A percentile compares a stretch with the other conserved stretches of the same genome.
These are phyloP conservation scores for Fusarium vanettenii DNA, from an alignment of 2,329 filamentous ascomycete species.

Conservation along the genomic window DNA sequence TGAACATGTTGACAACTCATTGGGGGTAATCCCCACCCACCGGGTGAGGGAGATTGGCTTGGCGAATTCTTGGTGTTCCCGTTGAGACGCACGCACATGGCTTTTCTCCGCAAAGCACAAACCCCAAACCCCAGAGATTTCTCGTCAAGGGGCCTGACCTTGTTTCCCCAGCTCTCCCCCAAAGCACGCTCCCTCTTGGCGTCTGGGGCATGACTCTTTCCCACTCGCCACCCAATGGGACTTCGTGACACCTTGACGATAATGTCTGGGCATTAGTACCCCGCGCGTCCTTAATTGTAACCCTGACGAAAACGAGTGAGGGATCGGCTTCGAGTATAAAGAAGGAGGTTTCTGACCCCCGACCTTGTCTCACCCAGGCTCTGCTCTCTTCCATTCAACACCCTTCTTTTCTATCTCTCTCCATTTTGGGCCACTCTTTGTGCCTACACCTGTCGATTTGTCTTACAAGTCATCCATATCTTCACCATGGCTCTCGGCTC, in stretches of 20 bases:
- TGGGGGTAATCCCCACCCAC: neutral
- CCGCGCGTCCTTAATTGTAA: neutral
- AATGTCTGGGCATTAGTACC: conserved; percentile 3
- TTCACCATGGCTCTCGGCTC: neutral
- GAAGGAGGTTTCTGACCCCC: neutral
- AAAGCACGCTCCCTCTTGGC: conserved; percentile 1
- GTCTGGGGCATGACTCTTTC: conserved; percentile 2
- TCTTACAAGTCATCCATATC: neutral
- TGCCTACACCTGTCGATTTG: neutral
- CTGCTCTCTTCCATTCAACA: neutral
- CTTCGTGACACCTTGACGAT: neutral
- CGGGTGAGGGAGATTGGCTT: neutral
- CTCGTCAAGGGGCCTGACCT: neutral
- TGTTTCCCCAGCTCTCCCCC: conserved; percentile 1
- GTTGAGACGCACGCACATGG: neutral
- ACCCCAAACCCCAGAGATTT: neutral
- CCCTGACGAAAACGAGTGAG: neutral
- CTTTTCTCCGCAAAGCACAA: neutral
- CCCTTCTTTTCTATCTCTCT: neutral
- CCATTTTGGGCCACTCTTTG: neutral
- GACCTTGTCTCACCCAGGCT: neutral
- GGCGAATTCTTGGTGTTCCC: neutral
- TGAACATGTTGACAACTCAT: neutral
- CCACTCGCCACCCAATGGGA: neutral
- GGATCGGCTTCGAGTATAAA: conserved; percentile 4